Base-by-base conservation (phyloP, 148 eudicot genomes). In the Fallopia convolvulus region DNA sequence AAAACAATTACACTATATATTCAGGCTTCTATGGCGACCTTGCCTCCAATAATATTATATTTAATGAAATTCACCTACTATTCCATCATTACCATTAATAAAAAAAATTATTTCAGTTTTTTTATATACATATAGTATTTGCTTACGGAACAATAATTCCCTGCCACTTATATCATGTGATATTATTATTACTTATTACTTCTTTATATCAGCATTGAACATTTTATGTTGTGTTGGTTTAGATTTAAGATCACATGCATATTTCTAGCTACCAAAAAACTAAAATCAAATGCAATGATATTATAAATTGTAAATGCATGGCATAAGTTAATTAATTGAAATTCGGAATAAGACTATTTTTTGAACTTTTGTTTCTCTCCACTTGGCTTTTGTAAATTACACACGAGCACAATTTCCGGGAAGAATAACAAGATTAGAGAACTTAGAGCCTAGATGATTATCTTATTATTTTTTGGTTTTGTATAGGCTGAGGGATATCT, bases 51-150 rank as follows among this genome's bases (percentile, higher is more conserved):
- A 14, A 65, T 65, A 65, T 32, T 23, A 65, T 65, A 65, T 65
- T 17, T 32, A 65, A 65, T 65, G 71, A 30, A 65, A 65, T 65
- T 65, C 71, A 65, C 71, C 71, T 65, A 65, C 71, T 65, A 65
- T 65, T 65, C 41, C 71, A 65, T 65, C 71, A 65, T 65, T 14
- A 58, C 65, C 4, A 21, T 32, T 32, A 12, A 65, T 30, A 30
- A 10, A 5, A 30, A 10, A 5, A 26, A 26, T 26, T 32, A 30
- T 0, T 65, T 65, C 17, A 50, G 14, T 30, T 55, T 55, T 55
- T 48, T 9, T 48, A 48, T 48, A 48, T 8, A 15, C 52, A 58
- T 23, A n/a, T 52, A 26, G 30, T 26, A 52, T 52, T 52, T 52
- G 58, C 58, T 52, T 52, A 52, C 58, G 2, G n/a, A 65, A 65